These are phyloP conservation scores for Pelargonium fulgidum DNA, from an alignment of 441 rosid genomes.

Conservation along the genomic window DNA sequence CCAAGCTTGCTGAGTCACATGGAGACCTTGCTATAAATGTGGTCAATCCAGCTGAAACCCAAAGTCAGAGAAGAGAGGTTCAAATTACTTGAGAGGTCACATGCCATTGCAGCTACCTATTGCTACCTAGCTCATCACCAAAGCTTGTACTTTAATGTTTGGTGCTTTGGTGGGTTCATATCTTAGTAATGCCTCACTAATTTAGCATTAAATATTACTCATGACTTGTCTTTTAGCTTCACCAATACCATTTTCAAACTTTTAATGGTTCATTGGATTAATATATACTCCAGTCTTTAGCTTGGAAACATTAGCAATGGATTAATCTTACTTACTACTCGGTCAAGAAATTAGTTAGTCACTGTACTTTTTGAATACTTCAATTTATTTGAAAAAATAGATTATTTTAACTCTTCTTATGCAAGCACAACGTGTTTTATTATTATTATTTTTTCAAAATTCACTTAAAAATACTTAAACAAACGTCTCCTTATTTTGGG, in stretches of 20 bases:
- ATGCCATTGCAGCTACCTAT: neutral
- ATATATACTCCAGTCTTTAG: too few relatives aligned
- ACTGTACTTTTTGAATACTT: too few relatives aligned
- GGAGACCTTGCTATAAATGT: neutral
- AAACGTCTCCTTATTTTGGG: too few relatives aligned
- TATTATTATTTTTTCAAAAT: too few relatives aligned
- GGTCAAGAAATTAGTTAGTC: too few relatives aligned
- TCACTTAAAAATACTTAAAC: too few relatives aligned
- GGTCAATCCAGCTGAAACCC: neutral
- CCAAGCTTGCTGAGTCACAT: neutral
- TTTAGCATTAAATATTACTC: neutral
- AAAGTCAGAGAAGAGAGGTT: neutral
- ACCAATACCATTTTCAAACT: neutral
- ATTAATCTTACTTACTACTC: too few relatives aligned
- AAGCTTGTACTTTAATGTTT: neutral
- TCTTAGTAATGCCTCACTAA: neutral
- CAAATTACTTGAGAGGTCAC: neutral
- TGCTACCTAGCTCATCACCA: neutral
- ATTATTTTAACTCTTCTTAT: too few relatives aligned
- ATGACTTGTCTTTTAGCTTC: constrained; percentile 1
- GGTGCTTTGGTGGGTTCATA: neutral
- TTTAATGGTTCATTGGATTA: neutral
- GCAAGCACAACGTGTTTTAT: too few relatives aligned
- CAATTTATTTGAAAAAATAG: too few relatives aligned
- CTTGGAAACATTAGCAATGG: too few relatives aligned